These are phyloP conservation scores for Nicotiana tabacum DNA, from an alignment of 257 asterid species.

Conservation along the genomic window DNA sequence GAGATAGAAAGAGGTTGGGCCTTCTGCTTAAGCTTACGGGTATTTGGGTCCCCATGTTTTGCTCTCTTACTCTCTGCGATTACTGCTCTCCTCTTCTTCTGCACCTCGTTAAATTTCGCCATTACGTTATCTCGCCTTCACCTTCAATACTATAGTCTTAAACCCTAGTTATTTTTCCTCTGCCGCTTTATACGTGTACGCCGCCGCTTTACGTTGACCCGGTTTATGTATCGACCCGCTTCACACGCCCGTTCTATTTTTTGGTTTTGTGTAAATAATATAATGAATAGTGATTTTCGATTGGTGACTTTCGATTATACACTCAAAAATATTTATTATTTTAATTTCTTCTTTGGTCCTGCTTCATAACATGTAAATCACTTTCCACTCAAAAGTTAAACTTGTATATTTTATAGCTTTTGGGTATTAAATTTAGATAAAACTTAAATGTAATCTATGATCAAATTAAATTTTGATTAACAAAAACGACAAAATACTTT, in stretches of 20 bases:
- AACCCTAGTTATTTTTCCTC: neutral
- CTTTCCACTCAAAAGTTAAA: neutral
- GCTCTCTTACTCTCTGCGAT: constrained; percentile 49
- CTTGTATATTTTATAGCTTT: neutral
- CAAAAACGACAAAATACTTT: neutral
- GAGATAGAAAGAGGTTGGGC: constrained; percentile 52
- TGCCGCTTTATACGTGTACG: neutral
- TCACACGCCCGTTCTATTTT: neutral
- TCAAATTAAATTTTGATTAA: neutral
- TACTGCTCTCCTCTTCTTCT: constrained; percentile 64
- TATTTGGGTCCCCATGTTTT: constrained; percentile 47
- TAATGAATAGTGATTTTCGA: too few species aligned
- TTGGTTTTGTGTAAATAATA: neutral
- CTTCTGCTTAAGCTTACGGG: constrained; percentile 55
- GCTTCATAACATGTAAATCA: neutral
- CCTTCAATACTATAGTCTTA: neutral
- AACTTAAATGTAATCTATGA: neutral
- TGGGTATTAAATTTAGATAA: neutral
- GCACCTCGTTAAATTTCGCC: constrained; percentile 71
- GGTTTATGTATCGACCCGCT: constrained; percentile 9
- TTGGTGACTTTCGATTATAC: too few species aligned
- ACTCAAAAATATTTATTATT: neutral
- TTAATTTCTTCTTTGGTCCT: too few species aligned
- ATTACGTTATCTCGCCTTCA: constrained; percentile 16
- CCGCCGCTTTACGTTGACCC: neutral